Percentiles rank a stretch among this genome's conserved stretches.
Evolutionary conservation across 1,284 basidiomycete genomes (phyloP).

Genomic region (Rhodotorula sp.): DNA sequence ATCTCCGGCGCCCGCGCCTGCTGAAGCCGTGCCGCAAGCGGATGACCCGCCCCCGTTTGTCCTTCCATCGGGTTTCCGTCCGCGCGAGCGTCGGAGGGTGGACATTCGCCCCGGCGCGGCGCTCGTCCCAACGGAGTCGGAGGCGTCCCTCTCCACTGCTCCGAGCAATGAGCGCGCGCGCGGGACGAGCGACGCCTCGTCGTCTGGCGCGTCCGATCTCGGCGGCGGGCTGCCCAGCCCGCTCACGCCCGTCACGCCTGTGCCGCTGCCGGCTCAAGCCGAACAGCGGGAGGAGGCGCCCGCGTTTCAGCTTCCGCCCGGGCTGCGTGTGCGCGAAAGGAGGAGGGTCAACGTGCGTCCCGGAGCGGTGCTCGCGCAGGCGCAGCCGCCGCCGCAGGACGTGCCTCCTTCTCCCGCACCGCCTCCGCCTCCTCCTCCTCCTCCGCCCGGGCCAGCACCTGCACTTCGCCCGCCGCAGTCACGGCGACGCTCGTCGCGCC

Average conservation of each 20-base stretch:
- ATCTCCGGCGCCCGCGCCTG: no score
- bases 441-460: background rate
- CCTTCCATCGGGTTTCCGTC: background rate
- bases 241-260: no score
- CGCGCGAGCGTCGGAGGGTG: no score
- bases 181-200: no score
- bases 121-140: no score
- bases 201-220: constrained; percentile 10
- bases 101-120: background rate
- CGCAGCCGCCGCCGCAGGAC: background rate
- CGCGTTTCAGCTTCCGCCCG: constrained; percentile 14
- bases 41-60: no score
- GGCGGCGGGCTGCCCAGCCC: background rate
- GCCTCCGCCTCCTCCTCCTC: background rate
- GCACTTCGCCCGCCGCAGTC: background rate
- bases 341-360: constrained; percentile 25
- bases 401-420: background rate
- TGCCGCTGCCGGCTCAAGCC: no score
- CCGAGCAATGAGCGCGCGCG: no score
- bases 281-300: background rate
- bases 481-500: background rate
- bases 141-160: no score
- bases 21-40: no score
- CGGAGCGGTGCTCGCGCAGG: background rate
- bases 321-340: constrained; percentile 26